phyloP scores from a whole-genome alignment of 108 stramenopile species.

The Cyclotella baltica region DNA sequence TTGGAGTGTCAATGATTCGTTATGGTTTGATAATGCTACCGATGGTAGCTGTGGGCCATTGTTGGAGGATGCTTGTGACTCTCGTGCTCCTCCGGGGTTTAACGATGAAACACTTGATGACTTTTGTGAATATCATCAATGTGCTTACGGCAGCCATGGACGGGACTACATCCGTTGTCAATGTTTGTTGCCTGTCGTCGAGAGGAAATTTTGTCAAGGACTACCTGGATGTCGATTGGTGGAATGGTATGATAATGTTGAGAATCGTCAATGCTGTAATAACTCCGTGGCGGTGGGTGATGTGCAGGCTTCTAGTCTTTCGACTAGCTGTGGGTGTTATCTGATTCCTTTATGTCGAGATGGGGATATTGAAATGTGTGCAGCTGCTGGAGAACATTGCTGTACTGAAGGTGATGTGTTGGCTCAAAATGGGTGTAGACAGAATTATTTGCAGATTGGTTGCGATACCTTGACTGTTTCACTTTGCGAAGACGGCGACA shows the following conservation, averaged over 20 bases:
- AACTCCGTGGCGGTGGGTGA: too few species aligned
- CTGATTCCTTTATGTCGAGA: neutral
- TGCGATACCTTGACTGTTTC: too few species aligned
- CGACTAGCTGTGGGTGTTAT: neutral
- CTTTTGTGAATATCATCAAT: neutral
- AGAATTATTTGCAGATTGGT: too few species aligned
- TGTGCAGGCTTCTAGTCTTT: neutral
- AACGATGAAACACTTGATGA: neutral
- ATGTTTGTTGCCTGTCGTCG: neutral
- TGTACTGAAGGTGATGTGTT: neutral
- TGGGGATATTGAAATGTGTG: neutral
- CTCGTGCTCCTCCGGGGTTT: neutral
- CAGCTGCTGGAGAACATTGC: neutral
- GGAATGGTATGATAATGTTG: neutral
- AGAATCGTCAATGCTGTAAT: neutral
- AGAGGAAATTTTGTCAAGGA: too few species aligned
- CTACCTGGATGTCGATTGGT: too few species aligned
- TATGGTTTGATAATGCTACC: too few species aligned
- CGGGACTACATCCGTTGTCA: neutral
- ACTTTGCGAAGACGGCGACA: too few species aligned
- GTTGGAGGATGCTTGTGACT: neutral
- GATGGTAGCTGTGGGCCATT: neutral
- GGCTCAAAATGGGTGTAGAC: neutral
- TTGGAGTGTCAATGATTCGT: too few species aligned
- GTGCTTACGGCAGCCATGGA: neutral